phyloP scores from a whole-genome alignment of 2,329 filamentous ascomycete species.

The Tolypocladium ovalisporum region DNA sequence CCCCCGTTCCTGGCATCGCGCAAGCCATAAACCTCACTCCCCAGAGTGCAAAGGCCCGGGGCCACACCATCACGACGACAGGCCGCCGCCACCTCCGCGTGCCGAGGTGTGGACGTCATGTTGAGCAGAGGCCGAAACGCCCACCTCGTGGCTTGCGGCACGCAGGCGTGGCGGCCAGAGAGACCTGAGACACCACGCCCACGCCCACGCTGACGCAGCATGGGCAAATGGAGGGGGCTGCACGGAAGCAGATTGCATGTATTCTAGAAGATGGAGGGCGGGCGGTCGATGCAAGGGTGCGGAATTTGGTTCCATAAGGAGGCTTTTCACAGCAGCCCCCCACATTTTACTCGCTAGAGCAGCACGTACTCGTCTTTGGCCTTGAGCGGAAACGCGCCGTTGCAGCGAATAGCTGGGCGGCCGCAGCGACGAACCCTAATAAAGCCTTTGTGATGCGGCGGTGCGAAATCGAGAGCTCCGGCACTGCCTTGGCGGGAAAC shows the following conservation, averaged over 20 bases:
- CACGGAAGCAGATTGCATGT: background rate
- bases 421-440: background rate
- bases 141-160: background rate
- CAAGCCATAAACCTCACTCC: background rate
- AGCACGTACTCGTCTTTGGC: too few species aligned
- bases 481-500: background rate
- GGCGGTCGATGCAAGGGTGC: background rate
- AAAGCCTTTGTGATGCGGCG: background rate
- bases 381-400: background rate
- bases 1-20: background rate
- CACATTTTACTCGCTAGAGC: too few species aligned
- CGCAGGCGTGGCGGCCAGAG: background rate
- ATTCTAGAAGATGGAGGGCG: background rate
- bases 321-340: background rate
- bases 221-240: background rate
- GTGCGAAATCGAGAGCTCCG: background rate
- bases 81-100: background rate
- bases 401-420: background rate
- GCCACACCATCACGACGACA: background rate
- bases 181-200: background rate
- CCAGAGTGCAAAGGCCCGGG: background rate
- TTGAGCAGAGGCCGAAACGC: background rate
- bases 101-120: background rate
- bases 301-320: background rate
- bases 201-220: background rate